Base-by-base conservation (phyloP, 805 yeast genomes). In the Ogataea pini region DNA sequence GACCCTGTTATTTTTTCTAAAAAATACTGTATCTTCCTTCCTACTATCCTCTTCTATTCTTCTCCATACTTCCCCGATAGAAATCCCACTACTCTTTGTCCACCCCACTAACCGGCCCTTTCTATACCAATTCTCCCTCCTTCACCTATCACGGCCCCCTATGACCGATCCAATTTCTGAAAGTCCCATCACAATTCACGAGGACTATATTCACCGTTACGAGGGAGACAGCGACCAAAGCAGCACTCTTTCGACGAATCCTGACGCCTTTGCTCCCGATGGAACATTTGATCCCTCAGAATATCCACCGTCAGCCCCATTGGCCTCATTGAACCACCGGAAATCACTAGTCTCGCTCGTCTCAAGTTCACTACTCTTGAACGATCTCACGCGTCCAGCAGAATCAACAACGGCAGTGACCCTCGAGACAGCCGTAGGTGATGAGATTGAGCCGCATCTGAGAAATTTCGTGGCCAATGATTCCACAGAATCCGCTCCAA, bases 381-480 rank as follows among this genome's bases (percentile, higher is more conserved):
- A 44, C 34, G 60, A 55, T n/a, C 40, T 49, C 24, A 33, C 60
- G 16, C 44, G 48, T n/a, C 49, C 62, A 7, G 54, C 68, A 17
- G 67, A 58, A 28, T 60, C 70, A 2, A 68, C 73, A 0, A 69
- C 72, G 0, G 70, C 63, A 20, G 53, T 68, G 3, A 62, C 69
- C 1, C 44, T 56, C 16, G 56, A 54, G 25, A 60, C 52, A 24
- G 56, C 45, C 10, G 31, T 39, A 3, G 44, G 52, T 9, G 51
- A 44, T 17, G 53, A 54, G 18, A 43, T 34, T 19, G 44, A 32
- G 20, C 39, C 45, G 24, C n/a, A 12, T 14, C n/a, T n/a, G n/a
- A n/a, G n/a, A n/a, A n/a, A n/a, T n/a, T n/a, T n/a, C n/a, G n/a
- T n/a, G n/a, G n/a, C n/a, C n/a, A n/a, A n/a, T n/a, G n/a, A n/a